These are phyloP conservation scores for Leptographium lundbergii DNA, from an alignment of 2,329 filamentous ascomycete species.

Conservation along the genomic window DNA sequence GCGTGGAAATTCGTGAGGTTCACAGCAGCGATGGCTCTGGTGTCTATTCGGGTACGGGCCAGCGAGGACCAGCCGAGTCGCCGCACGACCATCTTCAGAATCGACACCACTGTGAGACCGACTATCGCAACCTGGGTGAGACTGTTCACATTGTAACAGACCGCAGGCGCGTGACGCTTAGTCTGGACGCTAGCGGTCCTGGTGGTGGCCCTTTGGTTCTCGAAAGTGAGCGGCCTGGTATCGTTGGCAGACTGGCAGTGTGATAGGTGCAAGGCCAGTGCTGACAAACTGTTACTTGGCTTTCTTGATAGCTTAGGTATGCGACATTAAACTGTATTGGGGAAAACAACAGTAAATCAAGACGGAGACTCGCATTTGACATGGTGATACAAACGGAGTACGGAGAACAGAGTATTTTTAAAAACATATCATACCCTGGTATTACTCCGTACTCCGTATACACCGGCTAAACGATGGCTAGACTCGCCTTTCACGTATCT, in stretches of 20 bases:
- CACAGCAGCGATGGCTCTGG: constrained; percentile 16
- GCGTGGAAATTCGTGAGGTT: constrained; percentile 62
- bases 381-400: too few species aligned
- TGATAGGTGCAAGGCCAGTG: not conserved
- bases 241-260: constrained; percentile 24
- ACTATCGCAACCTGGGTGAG: constrained; percentile 67
- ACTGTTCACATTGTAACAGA: constrained; percentile 63
- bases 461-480: too few species aligned
- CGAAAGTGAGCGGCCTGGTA: constrained; percentile 38
- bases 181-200: constrained; percentile 53
- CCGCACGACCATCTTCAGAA: constrained; percentile 5
- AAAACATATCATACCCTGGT: too few species aligned
- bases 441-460: too few species aligned
- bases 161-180: constrained; percentile 59
- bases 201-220: constrained; percentile 54
- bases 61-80: not conserved
- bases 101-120: constrained; percentile 53
- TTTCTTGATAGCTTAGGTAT: not conserved
- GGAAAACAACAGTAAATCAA: too few species aligned
- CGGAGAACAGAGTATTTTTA: too few species aligned
- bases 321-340: not conserved
- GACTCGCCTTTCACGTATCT: too few species aligned
- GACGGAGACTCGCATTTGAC: too few species aligned
- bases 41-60: not conserved
- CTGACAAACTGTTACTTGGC: not conserved